Evolutionary conservation across 139 green algal species (phyloP).

Genomic region (Picochlorum costavermella): DNA sequence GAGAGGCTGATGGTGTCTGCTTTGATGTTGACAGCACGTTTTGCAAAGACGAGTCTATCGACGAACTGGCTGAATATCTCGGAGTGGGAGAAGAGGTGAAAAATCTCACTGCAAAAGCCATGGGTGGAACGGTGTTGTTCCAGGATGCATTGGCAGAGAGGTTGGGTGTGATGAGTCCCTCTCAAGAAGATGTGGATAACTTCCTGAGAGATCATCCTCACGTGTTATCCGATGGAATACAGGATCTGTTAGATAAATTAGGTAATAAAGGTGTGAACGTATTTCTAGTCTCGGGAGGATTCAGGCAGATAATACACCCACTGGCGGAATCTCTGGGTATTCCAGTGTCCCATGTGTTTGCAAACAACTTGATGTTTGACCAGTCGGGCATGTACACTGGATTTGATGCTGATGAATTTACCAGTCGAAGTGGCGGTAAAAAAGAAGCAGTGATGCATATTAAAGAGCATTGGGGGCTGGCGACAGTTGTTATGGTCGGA

Average conservation of each 20-base stretch:
- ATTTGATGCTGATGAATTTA: conserved; percentile 91
- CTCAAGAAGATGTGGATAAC: conserved; percentile 6
- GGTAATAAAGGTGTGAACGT: conserved; percentile 56
- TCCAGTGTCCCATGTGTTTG: conserved; percentile 73
- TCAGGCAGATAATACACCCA: conserved; percentile 87
- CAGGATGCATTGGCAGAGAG: conserved; percentile 74
- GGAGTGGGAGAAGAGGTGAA: conserved; percentile 78
- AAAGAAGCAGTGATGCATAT: conserved; percentile 73
- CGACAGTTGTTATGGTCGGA: conserved; percentile 83
- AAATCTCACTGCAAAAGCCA: conserved; percentile 59
- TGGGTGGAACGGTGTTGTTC: conserved; percentile 85
- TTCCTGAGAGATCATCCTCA: conserved; percentile 8
- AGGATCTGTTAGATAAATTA: conserved; percentile 69
- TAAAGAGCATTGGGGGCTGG: conserved; percentile 56
- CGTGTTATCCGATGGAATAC: conserved; percentile 72
- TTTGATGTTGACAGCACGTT: conserved; percentile 98
- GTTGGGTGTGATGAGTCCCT: conserved; percentile 68
- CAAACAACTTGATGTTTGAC: conserved; percentile 88
- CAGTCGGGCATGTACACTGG: conserved; percentile 77
- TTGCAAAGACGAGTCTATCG: conserved; percentile 92
- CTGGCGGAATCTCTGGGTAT: conserved; percentile 83
- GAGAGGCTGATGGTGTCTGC: conserved; percentile 60
- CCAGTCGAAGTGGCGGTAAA: conserved; percentile 85
- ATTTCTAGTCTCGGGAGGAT: conserved; percentile 94
- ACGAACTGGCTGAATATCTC: conserved; percentile 88